Evolutionary conservation across 2,329 filamentous ascomycete species (phyloP).

Genomic region (Fonsecaea multimorphosa): DNA sequence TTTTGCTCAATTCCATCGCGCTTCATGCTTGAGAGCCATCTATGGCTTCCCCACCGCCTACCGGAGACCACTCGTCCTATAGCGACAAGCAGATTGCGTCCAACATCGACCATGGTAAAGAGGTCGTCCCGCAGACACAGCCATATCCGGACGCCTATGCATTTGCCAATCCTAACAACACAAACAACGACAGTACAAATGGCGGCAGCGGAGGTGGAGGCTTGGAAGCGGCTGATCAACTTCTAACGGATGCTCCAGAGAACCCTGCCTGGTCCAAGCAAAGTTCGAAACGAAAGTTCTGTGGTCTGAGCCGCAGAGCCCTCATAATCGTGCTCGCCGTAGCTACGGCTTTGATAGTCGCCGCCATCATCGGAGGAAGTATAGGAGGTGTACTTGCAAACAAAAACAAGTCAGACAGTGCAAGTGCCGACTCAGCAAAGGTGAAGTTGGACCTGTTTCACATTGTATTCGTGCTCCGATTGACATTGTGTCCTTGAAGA

Average conservation of each 20-base stretch:
- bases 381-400: conserved; percentile 15
- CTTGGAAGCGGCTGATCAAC: not conserved
- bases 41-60: not conserved
- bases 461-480: not conserved
- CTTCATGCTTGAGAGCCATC: not conserved
- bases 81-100: conserved; percentile 19
- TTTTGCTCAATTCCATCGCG: not conserved
- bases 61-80: not conserved
- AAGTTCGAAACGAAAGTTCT: conserved; percentile 9
- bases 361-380: conserved; percentile 19
- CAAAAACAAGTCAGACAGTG: conserved; percentile 6
- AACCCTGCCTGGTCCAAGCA: conserved; percentile 10
- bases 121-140: conserved; percentile 5
- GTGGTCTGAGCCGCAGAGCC: conserved; percentile 7
- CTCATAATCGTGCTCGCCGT: conserved; percentile 17
- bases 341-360: conserved; percentile 7
- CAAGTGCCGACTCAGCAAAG: conserved; percentile 2
- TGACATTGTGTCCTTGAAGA: conserved; percentile 9
- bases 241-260: not conserved
- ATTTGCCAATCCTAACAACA: conserved; percentile 9
- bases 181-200: conserved; percentile 9
- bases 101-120: conserved; percentile 14
- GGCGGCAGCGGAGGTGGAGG: conserved; percentile 5
- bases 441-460: not conserved
- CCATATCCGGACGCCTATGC: conserved; percentile 17